A percentile compares a stretch with the other conserved stretches of the same genome.
These are phyloP conservation scores for Afroboletus lepidellus DNA, from an alignment of 1,284 basidiomycete genomes.

Conservation along the genomic window DNA sequence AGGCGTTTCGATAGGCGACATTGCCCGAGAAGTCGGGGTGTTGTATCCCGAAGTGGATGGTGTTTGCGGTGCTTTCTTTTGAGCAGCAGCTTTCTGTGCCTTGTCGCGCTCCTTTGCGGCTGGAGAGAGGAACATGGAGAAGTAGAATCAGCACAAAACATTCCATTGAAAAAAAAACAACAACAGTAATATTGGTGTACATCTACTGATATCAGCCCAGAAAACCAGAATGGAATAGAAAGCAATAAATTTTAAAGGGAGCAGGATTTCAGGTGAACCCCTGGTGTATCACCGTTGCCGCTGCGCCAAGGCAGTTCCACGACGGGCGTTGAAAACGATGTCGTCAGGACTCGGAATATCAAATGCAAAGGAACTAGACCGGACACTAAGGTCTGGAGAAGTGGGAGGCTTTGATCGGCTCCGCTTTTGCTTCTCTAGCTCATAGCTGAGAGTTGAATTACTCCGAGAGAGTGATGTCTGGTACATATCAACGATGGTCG, in stretches of 20 bases:
- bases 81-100: constrained; percentile 53
- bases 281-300: constrained; percentile 31
- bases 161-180: constrained; percentile 35
- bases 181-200: constrained; percentile 40
- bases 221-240: constrained; percentile 31
- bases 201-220: constrained; percentile 36
- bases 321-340: constrained; percentile 74
- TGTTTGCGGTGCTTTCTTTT: constrained; percentile 42
- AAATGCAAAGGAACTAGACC: constrained; percentile 57
- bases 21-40: constrained; percentile 41
- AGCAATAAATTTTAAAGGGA: constrained; percentile 20
- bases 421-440: constrained; percentile 11
- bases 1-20: constrained; percentile 41
- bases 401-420: constrained; percentile 7
- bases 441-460: constrained; percentile 28
- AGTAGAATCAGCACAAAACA: constrained; percentile 40
- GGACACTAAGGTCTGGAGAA: constrained; percentile 27
- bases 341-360: constrained; percentile 88
- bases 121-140: constrained; percentile 44
- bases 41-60: constrained; percentile 32
- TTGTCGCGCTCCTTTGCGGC: constrained; percentile 77
- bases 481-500: constrained; percentile 30
- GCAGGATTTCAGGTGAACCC: constrained; percentile 24
- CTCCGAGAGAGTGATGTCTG: constrained; percentile 32
- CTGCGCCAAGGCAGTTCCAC: constrained; percentile 62